Conservation (phyloP, 23 red algal species). For the Gracilaria domingensis region DNA sequence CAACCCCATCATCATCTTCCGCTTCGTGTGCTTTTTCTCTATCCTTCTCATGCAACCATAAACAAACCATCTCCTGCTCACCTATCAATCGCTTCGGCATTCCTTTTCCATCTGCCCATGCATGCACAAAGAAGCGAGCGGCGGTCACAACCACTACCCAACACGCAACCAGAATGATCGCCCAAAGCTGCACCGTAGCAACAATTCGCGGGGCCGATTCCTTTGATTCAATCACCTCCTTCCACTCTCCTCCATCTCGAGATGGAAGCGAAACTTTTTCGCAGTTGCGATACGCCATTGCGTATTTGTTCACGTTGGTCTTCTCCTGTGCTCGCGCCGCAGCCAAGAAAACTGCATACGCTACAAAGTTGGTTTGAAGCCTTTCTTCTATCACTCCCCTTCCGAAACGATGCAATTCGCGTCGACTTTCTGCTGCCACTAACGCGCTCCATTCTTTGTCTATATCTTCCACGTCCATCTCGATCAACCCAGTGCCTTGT, state of each 20-base stretch:
- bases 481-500: background rate
- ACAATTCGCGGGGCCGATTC: background rate
- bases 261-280: background rate
- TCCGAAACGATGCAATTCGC: background rate
- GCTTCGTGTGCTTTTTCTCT: background rate
- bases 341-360: background rate
- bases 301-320: constrained; percentile 7
- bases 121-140: background rate
- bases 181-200: background rate
- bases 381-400: background rate
- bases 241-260: background rate
- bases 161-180: background rate
- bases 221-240: background rate
- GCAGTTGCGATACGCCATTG: constrained; percentile 3
- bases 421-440: background rate
- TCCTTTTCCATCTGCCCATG: background rate
- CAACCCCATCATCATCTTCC: no score
- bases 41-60: background rate
- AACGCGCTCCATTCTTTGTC: background rate
- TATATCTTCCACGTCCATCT: constrained; percentile 2
- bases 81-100: background rate
- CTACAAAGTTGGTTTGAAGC: background rate
- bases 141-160: background rate
- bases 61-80: background rate
- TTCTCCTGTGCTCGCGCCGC: background rate